A percentile compares a stretch with the other conserved stretches of the same genome.
These are phyloP conservation scores for Dendrobium catenatum DNA, from an alignment of 106 monocot genomes.

Conservation along the genomic window DNA sequence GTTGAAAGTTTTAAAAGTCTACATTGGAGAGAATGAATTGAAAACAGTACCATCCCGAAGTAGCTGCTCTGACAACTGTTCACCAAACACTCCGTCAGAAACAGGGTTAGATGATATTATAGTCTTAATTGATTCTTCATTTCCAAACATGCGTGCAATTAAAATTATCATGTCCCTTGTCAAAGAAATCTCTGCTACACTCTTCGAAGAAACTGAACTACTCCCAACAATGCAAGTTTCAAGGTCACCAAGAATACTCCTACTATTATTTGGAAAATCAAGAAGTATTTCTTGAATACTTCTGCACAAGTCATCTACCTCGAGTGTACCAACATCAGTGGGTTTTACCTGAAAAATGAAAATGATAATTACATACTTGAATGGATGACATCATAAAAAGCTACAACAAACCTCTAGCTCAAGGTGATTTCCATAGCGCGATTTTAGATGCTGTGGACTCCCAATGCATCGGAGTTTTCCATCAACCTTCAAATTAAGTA, in stretches of 20 bases:
- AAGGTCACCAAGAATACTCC: constrained; percentile 51
- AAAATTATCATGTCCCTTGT: constrained; percentile 65
- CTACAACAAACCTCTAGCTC: constrained; percentile 70
- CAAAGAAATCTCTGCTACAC: constrained; percentile 63
- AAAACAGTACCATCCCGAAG: constrained; percentile 61
- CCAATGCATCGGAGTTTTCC: constrained; percentile 76
- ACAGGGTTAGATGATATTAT: constrained; percentile 37
- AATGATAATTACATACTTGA: background rate
- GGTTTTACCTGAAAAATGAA: constrained; percentile 58
- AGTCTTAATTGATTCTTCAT: constrained; percentile 45
- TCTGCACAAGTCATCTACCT: constrained; percentile 55
- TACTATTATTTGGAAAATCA: constrained; percentile 49
- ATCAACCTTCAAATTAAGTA: constrained; percentile 32
- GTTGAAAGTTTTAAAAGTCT: background rate
- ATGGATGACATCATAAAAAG: constrained; percentile 17
- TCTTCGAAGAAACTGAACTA: constrained; percentile 33
- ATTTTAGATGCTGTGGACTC: constrained; percentile 88
- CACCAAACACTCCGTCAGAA: constrained; percentile 46
- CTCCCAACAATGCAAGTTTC: constrained; percentile 72
- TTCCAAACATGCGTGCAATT: constrained; percentile 42
- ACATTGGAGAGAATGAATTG: constrained; percentile 1
- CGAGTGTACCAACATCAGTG: constrained; percentile 37
- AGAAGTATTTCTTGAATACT: constrained; percentile 62
- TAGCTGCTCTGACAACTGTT: constrained; percentile 84
- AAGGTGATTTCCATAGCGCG: constrained; percentile 89